Percentiles rank a stretch among this genome's conserved stretches.
These are phyloP conservation scores for Colletotrichum sp. DNA, from an alignment of 2,329 filamentous ascomycete species.

Conservation along the genomic window DNA sequence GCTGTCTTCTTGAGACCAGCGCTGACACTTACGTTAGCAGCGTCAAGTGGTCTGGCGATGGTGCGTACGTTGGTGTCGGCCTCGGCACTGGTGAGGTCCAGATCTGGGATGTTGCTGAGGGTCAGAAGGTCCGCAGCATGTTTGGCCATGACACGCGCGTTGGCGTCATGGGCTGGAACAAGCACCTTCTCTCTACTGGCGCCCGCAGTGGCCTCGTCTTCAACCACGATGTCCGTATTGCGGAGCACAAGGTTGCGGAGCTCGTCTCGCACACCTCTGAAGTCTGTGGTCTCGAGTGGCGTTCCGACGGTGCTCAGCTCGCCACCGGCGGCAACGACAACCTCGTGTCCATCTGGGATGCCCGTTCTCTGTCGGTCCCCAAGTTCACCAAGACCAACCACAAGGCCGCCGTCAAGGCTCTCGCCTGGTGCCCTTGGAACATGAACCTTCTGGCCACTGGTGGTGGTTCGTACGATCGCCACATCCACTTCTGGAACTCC, in stretches of 20 bases:
- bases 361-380: constrained; percentile 87
- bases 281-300: constrained; percentile 98
- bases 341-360: constrained; percentile 98
- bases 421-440: constrained; percentile 99
- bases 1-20: constrained; percentile 84
- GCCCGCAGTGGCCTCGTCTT: constrained; percentile 93
- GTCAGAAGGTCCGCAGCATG: constrained; percentile 97
- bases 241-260: constrained; percentile 97
- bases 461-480: constrained; percentile 93
- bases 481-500: constrained; percentile 99
- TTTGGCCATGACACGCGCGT: constrained; percentile 96
- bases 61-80: constrained; percentile 94
- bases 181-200: constrained; percentile 94
- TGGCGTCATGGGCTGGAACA: constrained; percentile 99
- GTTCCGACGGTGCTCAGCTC: constrained; percentile 93
- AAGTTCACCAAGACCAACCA: constrained; percentile 99
- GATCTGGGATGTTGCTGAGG: constrained; percentile 98
- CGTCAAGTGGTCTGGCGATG: constrained; percentile 98
- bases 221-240: constrained; percentile 98
- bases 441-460: constrained; percentile 95
- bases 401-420: constrained; percentile 96
- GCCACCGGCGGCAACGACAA: constrained; percentile 99
- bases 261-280: constrained; percentile 97
- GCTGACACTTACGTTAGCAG: constrained; percentile 96
- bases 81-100: constrained; percentile 96